phyloP scores from a whole-genome alignment of 2,329 filamentous ascomycete species.

The Paraconiothyrium brasiliense region DNA sequence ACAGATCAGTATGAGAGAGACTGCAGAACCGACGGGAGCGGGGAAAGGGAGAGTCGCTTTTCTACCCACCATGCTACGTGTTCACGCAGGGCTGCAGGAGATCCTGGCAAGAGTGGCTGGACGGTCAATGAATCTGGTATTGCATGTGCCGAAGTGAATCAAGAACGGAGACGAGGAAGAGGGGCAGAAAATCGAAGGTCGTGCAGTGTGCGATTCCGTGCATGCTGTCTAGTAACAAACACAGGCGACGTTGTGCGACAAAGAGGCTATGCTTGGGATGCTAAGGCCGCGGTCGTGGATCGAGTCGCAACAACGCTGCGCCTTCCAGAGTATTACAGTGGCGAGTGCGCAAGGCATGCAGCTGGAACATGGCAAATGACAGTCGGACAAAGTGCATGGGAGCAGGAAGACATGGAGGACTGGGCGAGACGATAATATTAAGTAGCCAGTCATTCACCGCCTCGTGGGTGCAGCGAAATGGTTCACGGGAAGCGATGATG shows the following conservation, averaged over 20 bases:
- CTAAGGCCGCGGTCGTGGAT: constrained; percentile 36
- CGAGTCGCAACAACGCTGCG: constrained; percentile 30
- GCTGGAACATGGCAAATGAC: constrained; percentile 35
- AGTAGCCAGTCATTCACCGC: constrained; percentile 41
- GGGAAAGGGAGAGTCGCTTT: constrained; percentile 28
- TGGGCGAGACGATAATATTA: constrained; percentile 14
- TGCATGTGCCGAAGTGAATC: constrained; percentile 30
- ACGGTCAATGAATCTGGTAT: constrained; percentile 48
- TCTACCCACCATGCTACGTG: constrained; percentile 52
- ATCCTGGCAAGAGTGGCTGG: constrained; percentile 37
- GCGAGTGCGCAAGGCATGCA: constrained; percentile 17
- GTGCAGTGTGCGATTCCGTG: constrained; percentile 46
- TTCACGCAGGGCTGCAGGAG: constrained; percentile 32
- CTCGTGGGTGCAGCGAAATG: constrained; percentile 31
- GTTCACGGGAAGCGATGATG: constrained; percentile 22
- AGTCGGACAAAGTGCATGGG: constrained; percentile 25
- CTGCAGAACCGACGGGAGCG: constrained; percentile 19
- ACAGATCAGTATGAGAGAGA: constrained; percentile 35
- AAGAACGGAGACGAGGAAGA: constrained; percentile 31
- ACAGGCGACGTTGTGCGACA: constrained; percentile 45
- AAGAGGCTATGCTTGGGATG: constrained; percentile 38
- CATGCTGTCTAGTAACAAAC: constrained; percentile 40
- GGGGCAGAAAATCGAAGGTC: constrained; percentile 32
- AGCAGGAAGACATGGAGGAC: constrained; percentile 20
- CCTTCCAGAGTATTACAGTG: constrained; percentile 17